Conservation (phyloP, 305 asterid species). For the Fraxinus sp. region DNA sequence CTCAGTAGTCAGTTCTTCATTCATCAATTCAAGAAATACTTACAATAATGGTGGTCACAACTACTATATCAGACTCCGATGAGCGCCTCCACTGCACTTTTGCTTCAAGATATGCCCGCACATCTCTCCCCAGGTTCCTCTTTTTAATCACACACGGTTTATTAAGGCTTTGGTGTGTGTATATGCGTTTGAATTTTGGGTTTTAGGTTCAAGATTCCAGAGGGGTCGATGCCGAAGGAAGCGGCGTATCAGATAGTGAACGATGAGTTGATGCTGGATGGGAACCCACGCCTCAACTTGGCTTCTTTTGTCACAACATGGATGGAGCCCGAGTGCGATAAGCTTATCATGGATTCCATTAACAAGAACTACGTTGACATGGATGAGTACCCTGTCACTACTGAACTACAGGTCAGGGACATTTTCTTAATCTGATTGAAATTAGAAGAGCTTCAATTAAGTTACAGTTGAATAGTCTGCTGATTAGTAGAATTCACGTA, state of each 20-base stretch:
- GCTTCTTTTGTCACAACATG: constrained; percentile 79
- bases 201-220: constrained; percentile 52
- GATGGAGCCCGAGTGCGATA: constrained; percentile 83
- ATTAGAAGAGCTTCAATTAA: not conserved
- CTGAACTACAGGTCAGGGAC: constrained; percentile 58
- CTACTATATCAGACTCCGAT: constrained; percentile 36
- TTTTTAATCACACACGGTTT: not conserved
- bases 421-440: not conserved
- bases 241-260: constrained; percentile 72
- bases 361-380: constrained; percentile 74
- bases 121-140: constrained; percentile 57
- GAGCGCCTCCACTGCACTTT: constrained; percentile 50
- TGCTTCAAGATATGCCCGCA: constrained; percentile 66
- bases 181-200: not conserved
- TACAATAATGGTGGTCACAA: constrained; percentile 41
- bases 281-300: constrained; percentile 65
- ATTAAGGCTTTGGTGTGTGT: not conserved
- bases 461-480: not conserved
- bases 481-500: not conserved
- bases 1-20: not conserved
- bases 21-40: not conserved
- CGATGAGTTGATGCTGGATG: constrained; percentile 75
- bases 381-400: constrained; percentile 81
- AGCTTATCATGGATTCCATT: constrained; percentile 55
- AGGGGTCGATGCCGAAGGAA: constrained; percentile 58